Evolutionary conservation across 768 basidiomycete species (phyloP), one percentile per base, ranked within the genome.

Genomic region (Lactarius tabidus): DNA sequence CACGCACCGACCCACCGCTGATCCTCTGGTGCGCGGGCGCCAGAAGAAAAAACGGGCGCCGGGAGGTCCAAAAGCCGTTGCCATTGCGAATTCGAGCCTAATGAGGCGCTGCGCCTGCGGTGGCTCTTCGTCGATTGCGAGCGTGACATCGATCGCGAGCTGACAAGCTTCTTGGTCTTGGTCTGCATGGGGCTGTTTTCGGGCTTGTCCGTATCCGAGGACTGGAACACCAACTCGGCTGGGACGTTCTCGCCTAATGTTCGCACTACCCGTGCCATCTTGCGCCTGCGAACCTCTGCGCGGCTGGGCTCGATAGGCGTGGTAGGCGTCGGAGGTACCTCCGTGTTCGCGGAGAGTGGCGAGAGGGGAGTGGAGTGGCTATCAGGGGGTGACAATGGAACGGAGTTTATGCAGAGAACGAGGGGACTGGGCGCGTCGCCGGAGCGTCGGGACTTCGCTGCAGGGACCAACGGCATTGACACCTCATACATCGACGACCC

Each of bases 351-450:
- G 51, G 63, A 39, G 6, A 45, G 36, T 6, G 66, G 55, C n/a
- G 65, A 45, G 43, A 51, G 43, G 36, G 59, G 85, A 61, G 67
- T 2, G 71, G 67, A 63, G n/a, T 45, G 9, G n/a, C 10, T 48
- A 26, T 76, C 74, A 33, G 59, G 60, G 9, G 72, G 64, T 9
- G 71, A 65, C 59, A 74, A 67, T 28, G 73, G 71, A 43, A 73
- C 69, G 29, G 74, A 52, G 65, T 75, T 73, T 35, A 76, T 63
- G 57, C 72, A 71, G 35, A 76, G 75, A 56, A 77, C 69, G 67
- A 77, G 73, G 36, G 76, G 76, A 51, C 61, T 70, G 2, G 75
- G 74, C 9, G 70, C 60, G 23, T 59, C 61, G 29, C 51, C 64
- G n/a, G 66, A 66, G 14, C 61, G 59, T 2, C 56, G 62, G 38